Evolutionary conservation across 257 asterid genomes (phyloP).

Genomic region (Penstemon eatonii): DNA sequence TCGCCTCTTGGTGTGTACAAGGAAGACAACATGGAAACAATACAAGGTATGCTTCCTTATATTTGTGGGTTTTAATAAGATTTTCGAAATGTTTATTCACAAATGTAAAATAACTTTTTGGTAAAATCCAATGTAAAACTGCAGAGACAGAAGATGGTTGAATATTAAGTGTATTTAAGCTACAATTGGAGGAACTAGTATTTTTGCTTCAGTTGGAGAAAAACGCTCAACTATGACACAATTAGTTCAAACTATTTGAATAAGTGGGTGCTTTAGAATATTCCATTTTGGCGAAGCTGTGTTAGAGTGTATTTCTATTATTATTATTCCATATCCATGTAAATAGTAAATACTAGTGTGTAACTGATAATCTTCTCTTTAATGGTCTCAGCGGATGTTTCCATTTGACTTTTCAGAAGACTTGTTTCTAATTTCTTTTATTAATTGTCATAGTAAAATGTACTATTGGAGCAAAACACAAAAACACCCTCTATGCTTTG

Average conservation of each 20-base stretch:
- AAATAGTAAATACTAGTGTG: slow-evolving; percentile 1
- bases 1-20: slow-evolving; percentile 89
- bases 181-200: not conserved
- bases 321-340: not conserved
- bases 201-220: not conserved
- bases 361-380: not conserved
- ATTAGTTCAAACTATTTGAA: not conserved
- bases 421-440: no score
- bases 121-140: slow-evolving; percentile 13
- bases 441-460: not conserved
- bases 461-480: no score
- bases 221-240: not conserved
- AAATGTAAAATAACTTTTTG: not conserved
- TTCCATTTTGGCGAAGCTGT: slow-evolving; percentile 1
- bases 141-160: slow-evolving; percentile 48
- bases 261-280: not conserved
- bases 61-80: slow-evolving; percentile 9
- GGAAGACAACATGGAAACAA: slow-evolving; percentile 94
- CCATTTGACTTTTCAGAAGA: not conserved
- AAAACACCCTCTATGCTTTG: no score
- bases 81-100: not conserved
- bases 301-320: not conserved
- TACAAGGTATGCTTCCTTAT: slow-evolving; percentile 54
- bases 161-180: slow-evolving; percentile 9
- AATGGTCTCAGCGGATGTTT: slow-evolving; percentile 11